Percentiles rank a stretch among this genome's conserved stretches.
Conservation (phyloP, 306 rosid genomes). For the Cyclanthera cordifolia region DNA sequence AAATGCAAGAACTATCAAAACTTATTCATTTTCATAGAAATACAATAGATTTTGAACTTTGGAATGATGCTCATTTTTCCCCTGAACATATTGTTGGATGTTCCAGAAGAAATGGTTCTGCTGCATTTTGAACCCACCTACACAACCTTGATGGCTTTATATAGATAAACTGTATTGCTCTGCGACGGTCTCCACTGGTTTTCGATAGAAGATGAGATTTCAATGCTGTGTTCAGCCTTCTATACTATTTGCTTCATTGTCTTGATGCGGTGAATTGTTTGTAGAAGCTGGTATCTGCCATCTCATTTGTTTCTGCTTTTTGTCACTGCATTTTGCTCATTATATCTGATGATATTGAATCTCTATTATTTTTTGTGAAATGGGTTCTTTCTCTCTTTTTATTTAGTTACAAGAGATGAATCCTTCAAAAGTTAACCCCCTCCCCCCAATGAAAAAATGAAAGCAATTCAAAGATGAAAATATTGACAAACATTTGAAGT, state of each 20-base stretch:
- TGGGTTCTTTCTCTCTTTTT: not conserved
- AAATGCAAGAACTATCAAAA: no score
- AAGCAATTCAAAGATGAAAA: no score
- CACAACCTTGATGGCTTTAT: no score
- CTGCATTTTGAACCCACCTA: constrained; percentile 59
- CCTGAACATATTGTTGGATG: not conserved
- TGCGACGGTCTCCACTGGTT: constrained; percentile 48
- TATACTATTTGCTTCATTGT: constrained; percentile 29
- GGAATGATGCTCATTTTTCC: not conserved
- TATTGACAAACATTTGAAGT: not conserved
- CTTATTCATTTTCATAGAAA: not conserved
- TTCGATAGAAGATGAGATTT: constrained; percentile 21
- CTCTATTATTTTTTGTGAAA: not conserved
- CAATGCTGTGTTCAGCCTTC: constrained; percentile 13
- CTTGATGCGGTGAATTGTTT: constrained; percentile 42
- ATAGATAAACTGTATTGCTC: constrained; percentile 27
- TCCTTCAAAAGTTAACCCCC: no score
- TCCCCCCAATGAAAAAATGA: no score
- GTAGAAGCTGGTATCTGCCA: constrained; percentile 17
- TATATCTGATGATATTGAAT: constrained; percentile 1
- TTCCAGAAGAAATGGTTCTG: constrained; percentile 98
- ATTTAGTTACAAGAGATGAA: not conserved
- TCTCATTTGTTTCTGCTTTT: not conserved
- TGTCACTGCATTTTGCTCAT: not conserved
- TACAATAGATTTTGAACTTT: not conserved